Percentiles rank a stretch among this genome's conserved stretches.
phyloP scores from a whole-genome alignment of 179 eudicot genomes.

The Dionaea muscipula region DNA sequence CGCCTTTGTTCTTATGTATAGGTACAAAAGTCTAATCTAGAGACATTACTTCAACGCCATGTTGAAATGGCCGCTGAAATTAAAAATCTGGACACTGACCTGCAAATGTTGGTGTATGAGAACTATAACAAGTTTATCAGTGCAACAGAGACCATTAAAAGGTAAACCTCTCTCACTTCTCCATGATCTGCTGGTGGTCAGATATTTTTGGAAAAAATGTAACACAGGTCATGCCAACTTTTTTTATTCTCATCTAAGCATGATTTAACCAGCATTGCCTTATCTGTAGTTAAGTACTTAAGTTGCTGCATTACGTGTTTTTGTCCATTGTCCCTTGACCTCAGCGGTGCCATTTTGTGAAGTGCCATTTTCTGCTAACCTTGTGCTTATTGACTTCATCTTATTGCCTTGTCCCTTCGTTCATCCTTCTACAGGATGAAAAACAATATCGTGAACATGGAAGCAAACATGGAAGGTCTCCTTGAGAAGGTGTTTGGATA shows the following conservation, averaged over 20 bases:
- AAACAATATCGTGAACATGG: conserved; percentile 89
- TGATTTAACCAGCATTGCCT: too few relatives aligned
- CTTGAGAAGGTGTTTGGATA: conserved; percentile 65
- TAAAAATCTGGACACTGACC: conserved; percentile 93
- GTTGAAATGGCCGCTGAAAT: conserved; percentile 99
- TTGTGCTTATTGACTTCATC: background rate
- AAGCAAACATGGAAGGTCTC: conserved; percentile 91
- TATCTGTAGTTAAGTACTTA: too few relatives aligned
- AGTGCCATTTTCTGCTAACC: background rate
- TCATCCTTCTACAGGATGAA: conserved; percentile 61
- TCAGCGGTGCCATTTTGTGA: too few relatives aligned
- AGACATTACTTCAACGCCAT: conserved; percentile 81
- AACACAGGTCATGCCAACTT: too few relatives aligned
- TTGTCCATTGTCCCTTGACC: background rate
- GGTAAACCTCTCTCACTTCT: too few relatives aligned
- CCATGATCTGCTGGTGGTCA: background rate
- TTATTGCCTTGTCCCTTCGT: background rate
- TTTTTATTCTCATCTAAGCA: too few relatives aligned
- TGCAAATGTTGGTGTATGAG: conserved; percentile 97
- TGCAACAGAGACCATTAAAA: conserved; percentile 93
- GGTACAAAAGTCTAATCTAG: conserved; percentile 84
- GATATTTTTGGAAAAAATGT: background rate
- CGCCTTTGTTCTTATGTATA: conserved; percentile 12
- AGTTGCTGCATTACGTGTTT: too few relatives aligned
- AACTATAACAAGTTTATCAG: conserved; percentile 97